Base-by-base conservation (phyloP, 257 asterid species). In the Asclepias syriaca region DNA sequence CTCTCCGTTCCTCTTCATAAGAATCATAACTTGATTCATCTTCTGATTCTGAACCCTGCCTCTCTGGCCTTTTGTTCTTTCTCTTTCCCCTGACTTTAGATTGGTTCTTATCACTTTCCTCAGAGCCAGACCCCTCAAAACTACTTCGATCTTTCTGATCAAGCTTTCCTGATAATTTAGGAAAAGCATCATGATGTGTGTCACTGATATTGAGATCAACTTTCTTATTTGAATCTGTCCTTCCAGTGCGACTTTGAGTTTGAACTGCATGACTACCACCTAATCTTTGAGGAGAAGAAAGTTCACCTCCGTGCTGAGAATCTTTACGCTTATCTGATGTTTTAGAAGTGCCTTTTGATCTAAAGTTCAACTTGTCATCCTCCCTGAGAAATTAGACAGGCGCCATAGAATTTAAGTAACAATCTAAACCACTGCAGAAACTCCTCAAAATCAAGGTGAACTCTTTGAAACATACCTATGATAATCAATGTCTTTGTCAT, bases 21-120 rank as follows among this genome's bases (percentile, higher is more conserved):
- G 97, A 94, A 80, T 94, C 97, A 75, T 77, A 72, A 84, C 97
- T 89, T 69, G 90, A 87, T 77, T 75, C 80, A 75, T 86, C 93
- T 71, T 87, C 89, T 46, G 95, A 87, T 22, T 78, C 85, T 21
- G 68, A 74, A 66, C 81, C 88, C 63, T 77, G 84, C 70, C 81
- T 83, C 65, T 73, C 92, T 11, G 82, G 75, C 70, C 86, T 85
- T 83, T 80, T 88, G 59, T 77, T 91, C 88, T 86, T 91, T 82
- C 86, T 87, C 83, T 84, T 89, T 56, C 88, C 89, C 73, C 77
- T 85, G 65, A 63, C 84, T 82, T 84, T 85, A 77, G 65, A 67
- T 75, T 64, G 78, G 39, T 67, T 77, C 66, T 74, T 85, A 72
- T 82, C 87, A 79, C 83, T 77, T 79, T 83, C 90, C 81, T 82